These are phyloP conservation scores for Fraxinus quadrangulata DNA, from an alignment of 257 asterid genomes.

Conservation along the genomic window DNA sequence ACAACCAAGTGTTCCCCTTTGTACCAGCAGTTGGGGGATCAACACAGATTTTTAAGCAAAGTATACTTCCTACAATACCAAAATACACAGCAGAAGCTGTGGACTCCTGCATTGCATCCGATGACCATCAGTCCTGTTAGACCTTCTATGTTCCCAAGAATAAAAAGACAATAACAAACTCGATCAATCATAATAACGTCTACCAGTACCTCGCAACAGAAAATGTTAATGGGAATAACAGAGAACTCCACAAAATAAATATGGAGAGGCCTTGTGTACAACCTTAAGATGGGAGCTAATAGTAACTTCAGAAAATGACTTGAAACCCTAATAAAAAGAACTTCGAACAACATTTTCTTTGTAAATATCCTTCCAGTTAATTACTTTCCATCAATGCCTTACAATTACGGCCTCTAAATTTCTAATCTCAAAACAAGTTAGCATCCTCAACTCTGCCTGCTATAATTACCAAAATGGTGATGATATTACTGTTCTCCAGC, in stretches of 20 bases:
- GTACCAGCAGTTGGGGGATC: not conserved
- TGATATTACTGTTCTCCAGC: not conserved
- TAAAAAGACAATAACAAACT: not conserved
- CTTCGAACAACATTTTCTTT: not conserved
- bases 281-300: not conserved
- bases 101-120: not conserved
- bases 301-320: not conserved
- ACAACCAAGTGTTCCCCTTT: not conserved
- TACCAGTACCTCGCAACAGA: not conserved
- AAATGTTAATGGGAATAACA: not conserved
- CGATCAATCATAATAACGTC: not conserved
- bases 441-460: not conserved
- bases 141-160: not conserved
- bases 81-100: not conserved
- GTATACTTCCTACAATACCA: not conserved
- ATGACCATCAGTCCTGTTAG: not conserved
- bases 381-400: not conserved
- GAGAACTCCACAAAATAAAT: not conserved
- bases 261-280: not conserved
- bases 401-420: not conserved
- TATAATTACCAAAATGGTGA: not conserved
- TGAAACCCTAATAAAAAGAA: not conserved
- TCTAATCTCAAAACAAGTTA: not conserved
- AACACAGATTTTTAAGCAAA: not conserved
- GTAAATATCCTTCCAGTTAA: not conserved